Percentiles rank a stretch among this genome's conserved stretches.
Conservation (phyloP, 805 yeast species). For the Schizosaccharomyces japonicus region DNA sequence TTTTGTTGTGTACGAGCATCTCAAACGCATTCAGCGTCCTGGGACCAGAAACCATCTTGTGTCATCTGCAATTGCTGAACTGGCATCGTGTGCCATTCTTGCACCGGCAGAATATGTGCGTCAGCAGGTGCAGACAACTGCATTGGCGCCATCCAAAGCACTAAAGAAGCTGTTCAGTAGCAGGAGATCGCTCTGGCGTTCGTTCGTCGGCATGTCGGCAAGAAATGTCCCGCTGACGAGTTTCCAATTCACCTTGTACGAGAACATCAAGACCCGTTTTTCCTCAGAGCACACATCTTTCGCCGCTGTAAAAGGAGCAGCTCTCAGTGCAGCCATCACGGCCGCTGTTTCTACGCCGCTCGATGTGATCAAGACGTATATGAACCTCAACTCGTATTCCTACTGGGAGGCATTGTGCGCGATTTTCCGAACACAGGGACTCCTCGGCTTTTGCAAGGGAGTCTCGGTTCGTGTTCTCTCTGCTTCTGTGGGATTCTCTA, state of each 20-base stretch:
- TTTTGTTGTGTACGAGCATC: background rate
- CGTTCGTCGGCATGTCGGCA: background rate
- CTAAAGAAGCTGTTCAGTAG: background rate
- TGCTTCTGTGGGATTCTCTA: background rate
- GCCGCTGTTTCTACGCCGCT: background rate
- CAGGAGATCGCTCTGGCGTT: background rate
- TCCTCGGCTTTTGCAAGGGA: background rate
- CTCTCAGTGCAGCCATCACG: background rate
- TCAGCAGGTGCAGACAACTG: background rate
- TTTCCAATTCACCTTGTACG: background rate
- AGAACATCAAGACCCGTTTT: background rate
- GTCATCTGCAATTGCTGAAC: background rate
- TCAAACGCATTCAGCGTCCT: background rate
- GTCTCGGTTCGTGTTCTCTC: background rate
- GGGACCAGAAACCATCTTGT: constrained; percentile 1
- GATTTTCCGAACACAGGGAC: background rate
- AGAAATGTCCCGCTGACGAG: background rate
- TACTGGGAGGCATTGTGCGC: background rate
- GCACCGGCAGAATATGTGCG: background rate
- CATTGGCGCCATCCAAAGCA: background rate
- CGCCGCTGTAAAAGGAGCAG: background rate
- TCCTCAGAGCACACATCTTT: background rate
- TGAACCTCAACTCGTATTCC: background rate
- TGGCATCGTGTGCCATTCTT: background rate
- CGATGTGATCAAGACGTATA: background rate